These are phyloP conservation scores for Zoysia japonica DNA, from an alignment of 176 grass and related monocot genomes.

Conservation along the genomic window DNA sequence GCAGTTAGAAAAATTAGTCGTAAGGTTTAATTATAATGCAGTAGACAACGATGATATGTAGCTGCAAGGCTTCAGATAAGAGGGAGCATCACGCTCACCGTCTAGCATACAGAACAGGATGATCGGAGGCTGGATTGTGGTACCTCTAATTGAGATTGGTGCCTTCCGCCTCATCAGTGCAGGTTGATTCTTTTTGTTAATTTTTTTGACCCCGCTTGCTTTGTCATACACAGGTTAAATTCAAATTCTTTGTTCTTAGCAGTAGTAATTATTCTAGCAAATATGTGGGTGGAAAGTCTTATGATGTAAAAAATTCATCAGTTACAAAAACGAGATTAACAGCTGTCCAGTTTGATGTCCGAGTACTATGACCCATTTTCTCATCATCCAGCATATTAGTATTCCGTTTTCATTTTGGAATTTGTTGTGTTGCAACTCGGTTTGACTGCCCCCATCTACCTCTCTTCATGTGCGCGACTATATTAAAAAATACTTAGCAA, in stretches of 20 bases:
- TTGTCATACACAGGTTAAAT: conserved; percentile 64
- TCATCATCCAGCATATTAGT: neutral
- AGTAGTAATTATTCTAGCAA: conserved; percentile 59
- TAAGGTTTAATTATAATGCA: conserved; percentile 55
- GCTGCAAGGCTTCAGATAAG: conserved; percentile 50
- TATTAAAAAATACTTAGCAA: neutral
- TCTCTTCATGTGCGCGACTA: neutral
- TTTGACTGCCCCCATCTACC: neutral
- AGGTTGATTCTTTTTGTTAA: conserved; percentile 60
- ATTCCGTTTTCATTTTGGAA: neutral
- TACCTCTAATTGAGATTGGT: conserved; percentile 57
- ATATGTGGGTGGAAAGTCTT: conserved; percentile 44
- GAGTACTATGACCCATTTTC: conserved; percentile 3
- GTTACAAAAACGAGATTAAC: conserved; percentile 29
- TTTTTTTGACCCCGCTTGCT: conserved; percentile 48
- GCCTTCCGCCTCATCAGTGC: conserved; percentile 43
- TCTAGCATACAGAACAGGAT: conserved; percentile 53
- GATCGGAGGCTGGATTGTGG: conserved; percentile 37
- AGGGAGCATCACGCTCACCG: conserved; percentile 40
- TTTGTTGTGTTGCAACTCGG: neutral
- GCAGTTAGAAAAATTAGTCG: conserved; percentile 55
- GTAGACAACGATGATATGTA: conserved; percentile 42
- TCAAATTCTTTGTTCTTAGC: conserved; percentile 82
- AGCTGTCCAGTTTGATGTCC: conserved; percentile 21
- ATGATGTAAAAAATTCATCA: conserved; percentile 32